These are phyloP conservation scores for Falciphora oryzae DNA, from an alignment of 2,329 filamentous ascomycete genomes.

Conservation along the genomic window DNA sequence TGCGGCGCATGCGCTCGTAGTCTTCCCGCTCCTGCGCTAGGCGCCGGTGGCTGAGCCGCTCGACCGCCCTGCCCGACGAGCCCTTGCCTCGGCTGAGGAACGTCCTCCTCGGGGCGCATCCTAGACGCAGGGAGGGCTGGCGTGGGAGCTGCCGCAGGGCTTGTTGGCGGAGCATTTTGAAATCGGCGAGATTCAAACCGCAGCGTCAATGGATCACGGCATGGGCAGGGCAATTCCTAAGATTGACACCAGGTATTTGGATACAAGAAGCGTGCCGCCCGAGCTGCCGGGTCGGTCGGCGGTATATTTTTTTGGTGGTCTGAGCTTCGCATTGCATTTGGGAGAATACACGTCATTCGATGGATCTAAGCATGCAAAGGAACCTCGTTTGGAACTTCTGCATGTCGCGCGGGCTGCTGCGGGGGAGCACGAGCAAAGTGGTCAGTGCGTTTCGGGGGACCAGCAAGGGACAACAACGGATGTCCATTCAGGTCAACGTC, in stretches of 20 bases:
- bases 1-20: constrained; percentile 44
- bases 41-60: constrained; percentile 44
- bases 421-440: background rate
- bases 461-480: background rate
- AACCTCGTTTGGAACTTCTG: background rate
- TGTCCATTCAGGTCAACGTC: background rate
- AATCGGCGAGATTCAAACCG: background rate
- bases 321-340: background rate
- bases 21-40: constrained; percentile 40
- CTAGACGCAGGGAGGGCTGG: constrained; percentile 6
- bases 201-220: background rate
- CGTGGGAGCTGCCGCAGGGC: constrained; percentile 19
- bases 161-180: constrained; percentile 25
- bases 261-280: background rate
- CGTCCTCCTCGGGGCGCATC: constrained; percentile 25
- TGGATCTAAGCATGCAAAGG: background rate
- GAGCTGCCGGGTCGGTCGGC: background rate
- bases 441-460: background rate
- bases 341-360: background rate
- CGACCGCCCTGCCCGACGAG: constrained; percentile 28
- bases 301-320: background rate
- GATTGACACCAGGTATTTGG: background rate
- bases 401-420: background rate
- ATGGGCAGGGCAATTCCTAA: background rate
- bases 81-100: constrained; percentile 23